Conservation (phyloP, 2,329 filamentous ascomycete genomes). For the Ophiostoma sp. region DNA sequence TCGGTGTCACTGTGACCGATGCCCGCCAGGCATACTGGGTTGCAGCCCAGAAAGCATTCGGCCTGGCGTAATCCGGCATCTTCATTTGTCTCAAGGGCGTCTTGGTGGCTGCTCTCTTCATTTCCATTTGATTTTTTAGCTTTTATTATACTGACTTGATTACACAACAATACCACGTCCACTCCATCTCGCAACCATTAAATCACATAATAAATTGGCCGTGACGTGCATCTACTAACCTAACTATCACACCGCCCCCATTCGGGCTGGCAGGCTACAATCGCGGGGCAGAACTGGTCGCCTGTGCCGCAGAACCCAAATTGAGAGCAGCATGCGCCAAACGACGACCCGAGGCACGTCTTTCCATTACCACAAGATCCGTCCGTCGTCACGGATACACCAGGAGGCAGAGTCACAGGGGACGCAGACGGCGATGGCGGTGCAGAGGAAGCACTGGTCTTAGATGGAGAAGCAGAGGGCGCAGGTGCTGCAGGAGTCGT, state of each 20-base stretch:
- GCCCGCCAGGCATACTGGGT: conserved; percentile 40
- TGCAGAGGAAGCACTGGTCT: no score
- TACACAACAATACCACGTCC: background rate
- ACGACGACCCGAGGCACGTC: no score
- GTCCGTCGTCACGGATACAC: no score
- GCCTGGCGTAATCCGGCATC: conserved; percentile 21
- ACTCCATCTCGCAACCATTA: background rate
- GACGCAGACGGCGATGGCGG: no score
- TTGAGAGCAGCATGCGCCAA: background rate
- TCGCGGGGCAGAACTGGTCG: background rate
- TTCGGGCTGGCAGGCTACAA: background rate
- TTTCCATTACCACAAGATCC: no score
- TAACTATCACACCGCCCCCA: background rate
- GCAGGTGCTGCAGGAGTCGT: no score
- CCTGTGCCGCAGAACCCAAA: background rate
- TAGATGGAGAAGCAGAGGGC: no score
- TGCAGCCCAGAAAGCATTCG: conserved; percentile 46
- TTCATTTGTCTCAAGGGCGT: background rate
- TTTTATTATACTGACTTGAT: background rate
- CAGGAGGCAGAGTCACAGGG: no score
- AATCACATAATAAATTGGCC: background rate
- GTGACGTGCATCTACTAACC: background rate
- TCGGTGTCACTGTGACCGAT: conserved; percentile 35
- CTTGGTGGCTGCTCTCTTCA: conserved; percentile 1
- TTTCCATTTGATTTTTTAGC: background rate